Conservation (phyloP, 2,329 filamentous ascomycete species). For the Paecilomyces dactylethromorphus region DNA sequence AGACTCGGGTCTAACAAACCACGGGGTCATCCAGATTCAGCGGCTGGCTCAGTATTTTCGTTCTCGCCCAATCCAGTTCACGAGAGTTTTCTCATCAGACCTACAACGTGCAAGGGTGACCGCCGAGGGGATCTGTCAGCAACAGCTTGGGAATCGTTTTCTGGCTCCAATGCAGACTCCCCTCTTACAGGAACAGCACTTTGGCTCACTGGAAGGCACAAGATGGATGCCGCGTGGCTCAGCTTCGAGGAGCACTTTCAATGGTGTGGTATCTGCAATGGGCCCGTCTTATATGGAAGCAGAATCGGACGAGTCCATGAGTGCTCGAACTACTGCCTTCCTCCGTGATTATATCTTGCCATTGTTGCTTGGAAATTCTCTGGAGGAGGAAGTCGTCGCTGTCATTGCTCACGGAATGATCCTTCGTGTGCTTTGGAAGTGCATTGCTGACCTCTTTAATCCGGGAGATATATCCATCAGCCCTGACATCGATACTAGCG, state of each 20-base stretch:
- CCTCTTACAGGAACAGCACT: constrained; percentile 33
- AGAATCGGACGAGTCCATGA: constrained; percentile 65
- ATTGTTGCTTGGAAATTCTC: constrained; percentile 35
- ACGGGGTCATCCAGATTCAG: constrained; percentile 73
- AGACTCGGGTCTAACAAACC: constrained; percentile 73
- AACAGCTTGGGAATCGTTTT: constrained; percentile 4
- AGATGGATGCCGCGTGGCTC: constrained; percentile 15
- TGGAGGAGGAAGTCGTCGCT: constrained; percentile 44
- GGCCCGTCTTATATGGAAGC: constrained; percentile 47
- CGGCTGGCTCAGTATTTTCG: constrained; percentile 63
- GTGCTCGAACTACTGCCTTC: constrained; percentile 57
- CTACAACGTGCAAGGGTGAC: constrained; percentile 63
- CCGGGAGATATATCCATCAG: constrained; percentile 39
- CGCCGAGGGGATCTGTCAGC: constrained; percentile 20
- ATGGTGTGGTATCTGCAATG: constrained; percentile 15
- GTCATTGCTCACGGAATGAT: constrained; percentile 82
- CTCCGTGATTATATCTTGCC: constrained; percentile 58
- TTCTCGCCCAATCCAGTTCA: constrained; percentile 57
- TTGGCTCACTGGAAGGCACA: constrained; percentile 33
- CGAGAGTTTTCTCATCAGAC: constrained; percentile 71
- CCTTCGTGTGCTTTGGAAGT: constrained; percentile 61
- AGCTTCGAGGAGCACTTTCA: constrained; percentile 5
- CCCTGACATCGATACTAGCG: constrained; percentile 26
- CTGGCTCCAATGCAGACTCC: constrained; percentile 11
- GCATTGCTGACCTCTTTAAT: constrained; percentile 52